Evolutionary conservation across 768 basidiomycete species (phyloP), one percentile per base, ranked within the genome.

Genomic region (Wakefieldia striispora): DNA sequence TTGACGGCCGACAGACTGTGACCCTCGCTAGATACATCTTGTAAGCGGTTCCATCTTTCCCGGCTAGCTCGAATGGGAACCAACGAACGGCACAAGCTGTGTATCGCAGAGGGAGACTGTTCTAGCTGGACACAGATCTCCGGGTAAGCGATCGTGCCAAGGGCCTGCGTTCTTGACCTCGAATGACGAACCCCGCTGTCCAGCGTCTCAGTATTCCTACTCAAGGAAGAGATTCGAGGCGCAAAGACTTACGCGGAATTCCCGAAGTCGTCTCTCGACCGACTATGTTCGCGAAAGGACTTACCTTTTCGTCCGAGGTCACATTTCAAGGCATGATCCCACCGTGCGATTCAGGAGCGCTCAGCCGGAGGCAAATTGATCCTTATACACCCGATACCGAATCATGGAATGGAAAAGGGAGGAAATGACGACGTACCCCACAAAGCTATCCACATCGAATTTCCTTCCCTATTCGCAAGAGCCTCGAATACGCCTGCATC

Each of bases 391-490:
- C 43, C 59, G 52, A 6, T n/a, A 44, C 10, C n/a, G 34, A 20
- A 34, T 23, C 49, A 33, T 29, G 16, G 39, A 39, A 41, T 35
- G 40, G 43, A 10, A 34, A 8, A 14, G 6, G 7, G 4, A 35
- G 8, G 13, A 42, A 6, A 9, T 8, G 17, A 36, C 11, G 34
- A 45, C 42, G 24, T 44, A 65, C 74, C 76, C 69, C 47, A 76
- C 62, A 50, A 71, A 76, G 10, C 72, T 77, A 55, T 78, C 77
- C 10, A 78, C 17, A 2, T 56, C 63, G 36, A 68, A 67, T 23
- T 61, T 50, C 42, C 64, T 65, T 14, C 75, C 78, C 74, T 76
- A 78, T 7, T 66, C 49, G 55, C 79, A 79, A 13, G 78, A 55
- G 2, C 61, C 64, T 6, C 37, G 19, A 3, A 43, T 43, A 4